Evolutionary conservation across 192 early-diverging fungal species (phyloP), one percentile per base, ranked within the genome.

Genomic region (Podila verticillata): DNA sequence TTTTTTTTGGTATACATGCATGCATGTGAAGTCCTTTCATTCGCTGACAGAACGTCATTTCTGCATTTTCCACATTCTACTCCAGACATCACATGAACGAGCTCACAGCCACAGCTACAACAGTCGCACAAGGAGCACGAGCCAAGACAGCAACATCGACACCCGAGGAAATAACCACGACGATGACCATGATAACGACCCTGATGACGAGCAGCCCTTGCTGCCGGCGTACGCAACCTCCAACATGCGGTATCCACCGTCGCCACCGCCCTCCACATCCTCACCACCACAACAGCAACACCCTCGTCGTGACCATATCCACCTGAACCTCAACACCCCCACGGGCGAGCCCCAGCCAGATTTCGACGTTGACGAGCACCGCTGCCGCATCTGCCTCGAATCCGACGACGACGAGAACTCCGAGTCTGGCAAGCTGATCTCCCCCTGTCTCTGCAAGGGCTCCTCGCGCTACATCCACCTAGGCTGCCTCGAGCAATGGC

Each of bases 331-430:
- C 13, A 2, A 17, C 39, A 44, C 39, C 15, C 39, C 39, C 2
- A 44, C 39, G 39, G 39, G 24, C 20, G 51, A 54, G 22, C n/a
- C 8, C 20, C n/a, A 54, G 24, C n/a, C 20, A 12, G 51, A 54
- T 24, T n/a, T 24, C 6, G 51, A 54, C 5, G 22, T 26, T 6
- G 65, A 62, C 26, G 75, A 79, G 32, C 63, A 65, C 5, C 63
- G 59, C n/a, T 79, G 75, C 47, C 69, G 75, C 13, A 79, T 79
- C 68, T 79, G 75, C 36, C 54, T 79, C n/a, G 75, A 79, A 26
- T 56, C 61, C 7, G 61, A 64, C 22, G 66, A 69, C n/a, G 69
- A 78, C 20, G 32, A 66, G 19, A 57, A 67, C 9, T 57, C 68
- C 13, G 36, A 22, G n/a, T 51, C 47, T 0, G 60, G 57, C 4